Percentiles rank a stretch among this genome's conserved stretches.
phyloP scores from a whole-genome alignment of 345 rosid genomes.

The Lepidium didymum region DNA sequence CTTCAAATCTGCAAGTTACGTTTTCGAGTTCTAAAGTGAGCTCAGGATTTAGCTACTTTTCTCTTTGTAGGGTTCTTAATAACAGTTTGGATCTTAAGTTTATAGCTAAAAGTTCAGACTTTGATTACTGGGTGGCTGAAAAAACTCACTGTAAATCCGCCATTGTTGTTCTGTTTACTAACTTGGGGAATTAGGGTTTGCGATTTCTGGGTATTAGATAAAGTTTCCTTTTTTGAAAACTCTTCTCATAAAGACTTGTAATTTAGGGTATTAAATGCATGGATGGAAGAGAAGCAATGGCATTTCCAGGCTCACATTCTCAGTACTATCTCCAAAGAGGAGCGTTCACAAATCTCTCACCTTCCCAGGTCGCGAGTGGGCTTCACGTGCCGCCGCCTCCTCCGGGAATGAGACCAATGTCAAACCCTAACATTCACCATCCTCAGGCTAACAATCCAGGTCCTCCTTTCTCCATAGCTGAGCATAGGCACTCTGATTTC shows the following conservation, averaged over 20 bases:
- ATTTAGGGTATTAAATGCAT: conserved; percentile 64
- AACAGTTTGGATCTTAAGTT: conserved; percentile 13
- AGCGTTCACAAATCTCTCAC: conserved; percentile 46
- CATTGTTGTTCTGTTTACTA: conserved; percentile 20
- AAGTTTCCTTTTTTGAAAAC: conserved; percentile 6
- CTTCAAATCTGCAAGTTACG: neutral
- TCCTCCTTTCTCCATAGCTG: conserved; percentile 42
- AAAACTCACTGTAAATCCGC: conserved; percentile 18
- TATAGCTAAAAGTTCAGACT: neutral
- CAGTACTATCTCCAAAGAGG: conserved; percentile 83
- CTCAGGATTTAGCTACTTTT: conserved; percentile 9
- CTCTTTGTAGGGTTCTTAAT: conserved; percentile 14
- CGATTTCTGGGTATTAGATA: neutral
- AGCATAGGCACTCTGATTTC: conserved; percentile 46
- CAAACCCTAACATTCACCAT: conserved; percentile 41
- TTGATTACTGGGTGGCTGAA: conserved; percentile 2
- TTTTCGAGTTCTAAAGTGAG: neutral
- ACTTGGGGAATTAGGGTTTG: conserved; percentile 15
- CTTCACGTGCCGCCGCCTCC: conserved; percentile 42
- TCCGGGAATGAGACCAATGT: conserved; percentile 47
- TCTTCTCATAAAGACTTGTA: conserved; percentile 4
- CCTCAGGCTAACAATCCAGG: conserved; percentile 43
- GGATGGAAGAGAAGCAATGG: conserved; percentile 97
- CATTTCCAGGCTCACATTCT: conserved; percentile 70
- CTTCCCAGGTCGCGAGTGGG: conserved; percentile 42